A percentile compares a stretch with the other conserved stretches of the same genome.
Conservation (phyloP, 768 basidiomycete genomes). For the Mrakia hoshinonis region DNA sequence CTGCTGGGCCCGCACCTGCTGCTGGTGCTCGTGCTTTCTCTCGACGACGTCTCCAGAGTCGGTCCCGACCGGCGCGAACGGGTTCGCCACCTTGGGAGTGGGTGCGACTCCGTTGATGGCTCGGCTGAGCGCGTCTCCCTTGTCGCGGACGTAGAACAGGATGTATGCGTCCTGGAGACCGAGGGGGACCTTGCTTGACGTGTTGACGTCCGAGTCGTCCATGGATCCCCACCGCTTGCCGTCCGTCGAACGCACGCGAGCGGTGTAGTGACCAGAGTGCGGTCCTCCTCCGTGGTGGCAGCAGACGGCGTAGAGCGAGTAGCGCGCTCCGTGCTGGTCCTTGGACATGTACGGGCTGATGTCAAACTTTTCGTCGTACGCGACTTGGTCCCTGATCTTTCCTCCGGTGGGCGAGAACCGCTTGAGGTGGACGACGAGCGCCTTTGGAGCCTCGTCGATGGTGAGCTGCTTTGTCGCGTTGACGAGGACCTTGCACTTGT, state of each 20-base stretch:
- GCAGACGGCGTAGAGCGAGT: conserved; percentile 83
- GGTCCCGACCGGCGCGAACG: background rate
- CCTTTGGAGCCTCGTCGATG: conserved; percentile 73
- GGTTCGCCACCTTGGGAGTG: background rate
- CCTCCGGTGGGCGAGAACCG: conserved; percentile 77
- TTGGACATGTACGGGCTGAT: conserved; percentile 76
- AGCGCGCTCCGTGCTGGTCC: conserved; percentile 57
- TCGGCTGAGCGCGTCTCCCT: conserved; percentile 63
- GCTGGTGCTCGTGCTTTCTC: background rate
- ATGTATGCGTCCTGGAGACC: conserved; percentile 78
- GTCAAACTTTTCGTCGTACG: conserved; percentile 67
- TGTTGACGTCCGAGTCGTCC: conserved; percentile 75
- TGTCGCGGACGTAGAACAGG: conserved; percentile 78
- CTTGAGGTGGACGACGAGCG: conserved; percentile 88
- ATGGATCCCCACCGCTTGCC: conserved; percentile 73
- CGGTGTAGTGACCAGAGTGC: conserved; percentile 91
- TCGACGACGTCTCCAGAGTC: background rate
- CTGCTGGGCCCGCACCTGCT: too few species aligned
- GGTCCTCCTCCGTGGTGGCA: conserved; percentile 88
- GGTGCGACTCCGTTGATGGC: conserved; percentile 42
- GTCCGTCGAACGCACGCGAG: conserved; percentile 62
- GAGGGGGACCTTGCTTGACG: conserved; percentile 46
- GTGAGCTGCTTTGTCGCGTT: conserved; percentile 83
- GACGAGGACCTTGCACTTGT: conserved; percentile 94
- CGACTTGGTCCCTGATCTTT: conserved; percentile 68